Percentiles rank a stretch among this genome's conserved stretches.
These are phyloP conservation scores for Pythium brachiatum DNA, from an alignment of 352 stramenopile species.

Conservation along the genomic window DNA sequence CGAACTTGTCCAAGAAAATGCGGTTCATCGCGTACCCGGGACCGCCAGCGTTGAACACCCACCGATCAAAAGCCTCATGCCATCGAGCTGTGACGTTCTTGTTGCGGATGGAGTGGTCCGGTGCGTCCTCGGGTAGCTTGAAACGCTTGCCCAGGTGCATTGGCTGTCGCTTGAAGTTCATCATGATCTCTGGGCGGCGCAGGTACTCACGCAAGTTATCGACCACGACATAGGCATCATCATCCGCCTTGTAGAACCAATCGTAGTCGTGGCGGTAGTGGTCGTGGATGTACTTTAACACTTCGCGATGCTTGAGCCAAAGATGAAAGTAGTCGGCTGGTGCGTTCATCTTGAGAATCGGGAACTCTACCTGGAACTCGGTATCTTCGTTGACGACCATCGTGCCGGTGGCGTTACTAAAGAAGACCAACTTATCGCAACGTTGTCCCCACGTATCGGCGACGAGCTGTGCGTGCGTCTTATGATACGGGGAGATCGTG, in stretches of 20 bases:
- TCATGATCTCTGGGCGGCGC: conserved; percentile 54
- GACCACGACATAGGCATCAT: conserved; percentile 73
- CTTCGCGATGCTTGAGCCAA: conserved; percentile 72
- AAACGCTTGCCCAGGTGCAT: conserved; percentile 79
- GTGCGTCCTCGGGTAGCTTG: conserved; percentile 41
- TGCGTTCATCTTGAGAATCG: conserved; percentile 64
- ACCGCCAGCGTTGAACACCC: background rate
- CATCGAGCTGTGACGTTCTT: background rate
- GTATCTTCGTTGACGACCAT: conserved; percentile 37
- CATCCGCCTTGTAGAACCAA: conserved; percentile 84
- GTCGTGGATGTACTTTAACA: conserved; percentile 54
- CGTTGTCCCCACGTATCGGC: conserved; percentile 81
- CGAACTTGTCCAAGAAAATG: background rate
- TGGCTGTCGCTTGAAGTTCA: conserved; percentile 39
- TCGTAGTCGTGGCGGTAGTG: conserved; percentile 72
- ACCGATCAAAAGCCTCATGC: background rate
- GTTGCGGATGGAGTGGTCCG: background rate
- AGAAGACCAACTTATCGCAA: conserved; percentile 80
- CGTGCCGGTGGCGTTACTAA: conserved; percentile 65
- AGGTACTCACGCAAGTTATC: conserved; percentile 69
- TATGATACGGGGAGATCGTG: conserved; percentile 73
- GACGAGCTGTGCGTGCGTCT: conserved; percentile 54
- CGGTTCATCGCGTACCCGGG: background rate
- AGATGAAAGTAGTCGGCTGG: conserved; percentile 64
- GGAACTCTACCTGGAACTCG: conserved; percentile 28